Conservation (phyloP, 169 alveolate species). For the Perkinsus chesapeaki region DNA sequence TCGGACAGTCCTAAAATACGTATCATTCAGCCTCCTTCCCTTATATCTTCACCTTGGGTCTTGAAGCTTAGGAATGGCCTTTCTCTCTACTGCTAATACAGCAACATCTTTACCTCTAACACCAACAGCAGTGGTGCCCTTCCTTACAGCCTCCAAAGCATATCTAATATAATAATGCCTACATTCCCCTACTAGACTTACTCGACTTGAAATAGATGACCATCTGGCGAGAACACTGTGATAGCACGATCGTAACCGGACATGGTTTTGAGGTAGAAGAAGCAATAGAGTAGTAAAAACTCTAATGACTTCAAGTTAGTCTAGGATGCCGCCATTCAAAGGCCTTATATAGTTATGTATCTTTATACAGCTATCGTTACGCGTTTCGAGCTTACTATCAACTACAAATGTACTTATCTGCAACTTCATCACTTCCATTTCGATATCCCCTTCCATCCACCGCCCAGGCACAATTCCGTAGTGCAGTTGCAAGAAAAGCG, state of each 20-base stretch:
- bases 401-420: too few species aligned
- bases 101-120: constrained; percentile 88
- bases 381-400: too few species aligned
- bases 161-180: constrained; percentile 15
- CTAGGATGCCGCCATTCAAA: not conserved
- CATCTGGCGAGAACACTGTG: constrained; percentile 99
- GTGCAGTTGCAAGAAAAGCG: too few species aligned
- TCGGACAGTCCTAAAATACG: constrained; percentile 57
- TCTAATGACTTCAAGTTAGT: not conserved
- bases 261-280: not conserved
- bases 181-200: constrained; percentile 17
- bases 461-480: too few species aligned
- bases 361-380: too few species aligned
- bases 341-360: not conserved
- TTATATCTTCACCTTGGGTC: constrained; percentile 61
- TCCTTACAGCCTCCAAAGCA: constrained; percentile 96
- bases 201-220: constrained; percentile 96
- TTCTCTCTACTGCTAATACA: constrained; percentile 95
- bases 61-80: constrained; percentile 88
- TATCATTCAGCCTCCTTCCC: not conserved
- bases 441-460: too few species aligned
- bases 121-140: constrained; percentile 94
- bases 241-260: constrained; percentile 93
- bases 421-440: too few species aligned
- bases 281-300: not conserved